Evolutionary conservation across 176 grass and related monocot genomes (phyloP), one percentile per base, ranked within the genome.

Genomic region (Zea mays): DNA sequence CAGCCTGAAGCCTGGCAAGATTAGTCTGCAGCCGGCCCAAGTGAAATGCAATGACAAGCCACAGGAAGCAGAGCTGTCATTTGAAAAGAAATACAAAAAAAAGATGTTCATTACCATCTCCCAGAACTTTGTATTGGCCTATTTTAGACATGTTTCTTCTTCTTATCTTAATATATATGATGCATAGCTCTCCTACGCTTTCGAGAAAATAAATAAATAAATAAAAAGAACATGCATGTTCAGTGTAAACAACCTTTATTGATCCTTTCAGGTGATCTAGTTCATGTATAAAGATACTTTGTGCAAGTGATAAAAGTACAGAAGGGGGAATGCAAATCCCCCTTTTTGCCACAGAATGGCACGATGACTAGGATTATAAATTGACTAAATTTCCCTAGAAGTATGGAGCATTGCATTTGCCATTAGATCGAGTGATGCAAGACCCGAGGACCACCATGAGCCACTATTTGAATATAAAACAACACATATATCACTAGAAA

Each of bases 41-140:
- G 86, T 90, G 74, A 86, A 97, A 84, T 85, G 94, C 91, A 43
- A 65, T 89, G 33, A 87, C 37, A 70, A 97, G 78, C 94, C 91
- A 92, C 50, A 97, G 5, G 47, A 97, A 88, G 82, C 91, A 97
- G 62, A 97, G 83, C 94, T 97, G 90, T 48, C 56, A 71, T 61
- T 34, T 61, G 3, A 37, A 36, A 90, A 44, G 21, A 68, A 42
- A 4, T 10, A 74, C n/a, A 17, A 16, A 5, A 20, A 20, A 46
- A 48, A 36, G 20, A 0, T 43, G 10, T 58, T 84, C 16, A 72
- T 14, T 57, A 5, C 54, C 36, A 43, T 39, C 12, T 74, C 5
- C 15, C 37, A 62, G 27, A 27, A 27, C 27, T 27, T 27, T 27
- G 27, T 27, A 27, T 27, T 27, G 27, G 27, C 1, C 27, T 27